phyloP scores from a whole-genome alignment of 2,329 filamentous ascomycete genomes.

The Fusarium sp. region DNA sequence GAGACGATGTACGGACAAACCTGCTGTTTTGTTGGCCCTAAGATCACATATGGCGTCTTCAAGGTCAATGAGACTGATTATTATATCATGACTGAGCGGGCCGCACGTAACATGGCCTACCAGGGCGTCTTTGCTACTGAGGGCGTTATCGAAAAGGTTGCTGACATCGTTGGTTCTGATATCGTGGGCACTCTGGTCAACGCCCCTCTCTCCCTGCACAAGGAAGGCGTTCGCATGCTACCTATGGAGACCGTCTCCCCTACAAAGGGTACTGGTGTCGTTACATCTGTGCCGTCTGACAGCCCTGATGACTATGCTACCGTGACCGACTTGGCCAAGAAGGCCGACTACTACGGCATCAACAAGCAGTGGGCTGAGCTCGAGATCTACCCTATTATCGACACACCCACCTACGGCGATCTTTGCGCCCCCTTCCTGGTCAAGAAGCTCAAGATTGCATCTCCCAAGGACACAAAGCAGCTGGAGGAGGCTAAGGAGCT shows the following conservation, averaged over 20 bases:
- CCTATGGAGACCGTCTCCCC: slow-evolving; percentile 95
- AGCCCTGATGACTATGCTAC: slow-evolving; percentile 94
- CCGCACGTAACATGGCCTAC: slow-evolving; percentile 95
- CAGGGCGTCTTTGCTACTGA: slow-evolving; percentile 86
- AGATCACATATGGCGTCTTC: slow-evolving; percentile 89
- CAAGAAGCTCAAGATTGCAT: slow-evolving; percentile 95
- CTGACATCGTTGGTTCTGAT: slow-evolving; percentile 79
- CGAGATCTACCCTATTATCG: slow-evolving; percentile 88
- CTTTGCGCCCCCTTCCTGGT: slow-evolving; percentile 85
- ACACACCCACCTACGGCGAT: slow-evolving; percentile 88
- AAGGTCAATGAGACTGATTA: slow-evolving; percentile 82
- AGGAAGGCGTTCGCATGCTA: slow-evolving; percentile 83
- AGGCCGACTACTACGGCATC: slow-evolving; percentile 95
- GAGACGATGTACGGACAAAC: slow-evolving; percentile 99
- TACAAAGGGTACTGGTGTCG: slow-evolving; percentile 95
- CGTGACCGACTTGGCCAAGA: slow-evolving; percentile 87
- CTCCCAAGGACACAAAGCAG: slow-evolving; percentile 90
- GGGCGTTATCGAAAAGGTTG: slow-evolving; percentile 78
- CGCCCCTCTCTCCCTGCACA: slow-evolving; percentile 88
- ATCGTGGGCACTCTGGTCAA: slow-evolving; percentile 89
- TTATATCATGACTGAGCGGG: slow-evolving; percentile 84
- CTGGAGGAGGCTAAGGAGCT: slow-evolving; percentile 94
- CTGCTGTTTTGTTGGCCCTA: slow-evolving; percentile 93
- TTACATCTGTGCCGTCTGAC: slow-evolving; percentile 95
- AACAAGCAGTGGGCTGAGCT: slow-evolving; percentile 96